Evolutionary conservation across 2,329 filamentous ascomycete species (phyloP).

Genomic region (Alternaria atra): DNA sequence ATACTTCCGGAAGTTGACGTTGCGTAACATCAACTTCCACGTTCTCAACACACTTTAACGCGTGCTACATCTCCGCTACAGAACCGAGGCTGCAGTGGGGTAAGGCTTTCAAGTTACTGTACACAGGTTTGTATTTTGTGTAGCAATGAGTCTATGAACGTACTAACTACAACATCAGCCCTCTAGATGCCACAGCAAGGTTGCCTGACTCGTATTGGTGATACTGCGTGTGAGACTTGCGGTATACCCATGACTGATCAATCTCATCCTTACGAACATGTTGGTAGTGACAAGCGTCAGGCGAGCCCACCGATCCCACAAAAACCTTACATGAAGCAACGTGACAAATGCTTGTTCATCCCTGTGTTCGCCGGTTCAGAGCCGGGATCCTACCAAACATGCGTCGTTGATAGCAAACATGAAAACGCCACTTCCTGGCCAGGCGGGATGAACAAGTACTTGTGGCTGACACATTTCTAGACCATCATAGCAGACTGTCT

Average conservation of each 20-base stretch:
- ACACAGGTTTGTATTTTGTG: not conserved
- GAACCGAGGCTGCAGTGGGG: not conserved
- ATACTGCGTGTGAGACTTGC: not conserved
- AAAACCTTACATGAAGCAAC: not conserved
- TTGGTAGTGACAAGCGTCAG: not conserved
- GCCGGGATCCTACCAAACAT: not conserved
- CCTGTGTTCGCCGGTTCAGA: not conserved
- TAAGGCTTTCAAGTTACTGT: not conserved
- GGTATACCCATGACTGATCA: not conserved
- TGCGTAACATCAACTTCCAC: slow-evolving; percentile 3
- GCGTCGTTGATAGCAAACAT: not conserved
- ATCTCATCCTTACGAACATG: not conserved
- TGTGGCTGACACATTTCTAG: not conserved
- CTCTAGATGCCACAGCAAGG: not conserved
- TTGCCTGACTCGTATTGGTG: not conserved
- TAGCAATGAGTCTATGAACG: not conserved
- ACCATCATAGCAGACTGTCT: not conserved
- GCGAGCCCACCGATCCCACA: not conserved
- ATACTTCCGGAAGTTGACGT: not conserved
- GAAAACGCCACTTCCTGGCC: not conserved
- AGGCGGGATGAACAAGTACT: not conserved
- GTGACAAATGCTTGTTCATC: not conserved
- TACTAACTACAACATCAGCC: not conserved
- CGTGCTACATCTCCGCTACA: not conserved
- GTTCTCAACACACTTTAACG: not conserved